Conservation (phyloP, 495 filamentous ascomycete genomes). For the Aspergillus leporis region DNA sequence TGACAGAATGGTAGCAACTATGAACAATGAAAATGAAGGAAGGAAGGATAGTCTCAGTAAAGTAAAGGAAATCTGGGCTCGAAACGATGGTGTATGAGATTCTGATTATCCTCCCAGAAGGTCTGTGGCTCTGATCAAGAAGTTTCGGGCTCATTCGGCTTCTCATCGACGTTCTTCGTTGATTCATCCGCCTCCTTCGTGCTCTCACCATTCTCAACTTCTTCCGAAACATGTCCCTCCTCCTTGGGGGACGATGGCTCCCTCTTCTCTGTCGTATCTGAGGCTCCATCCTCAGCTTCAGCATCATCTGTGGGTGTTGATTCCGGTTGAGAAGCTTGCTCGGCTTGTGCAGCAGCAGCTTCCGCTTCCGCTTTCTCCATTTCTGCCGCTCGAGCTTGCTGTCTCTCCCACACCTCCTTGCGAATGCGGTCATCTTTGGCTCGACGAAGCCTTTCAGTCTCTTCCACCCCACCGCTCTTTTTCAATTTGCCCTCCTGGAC, state of each 20-base stretch:
- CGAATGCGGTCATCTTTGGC: conserved; percentile 86
- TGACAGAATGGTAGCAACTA: not conserved
- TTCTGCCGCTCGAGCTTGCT: conserved; percentile 52
- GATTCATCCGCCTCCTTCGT: not conserved
- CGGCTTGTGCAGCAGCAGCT: conserved; percentile 29
- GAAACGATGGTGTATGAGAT: not conserved
- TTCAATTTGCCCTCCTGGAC: conserved; percentile 91
- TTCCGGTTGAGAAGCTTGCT: conserved; percentile 12
- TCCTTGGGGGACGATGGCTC: conserved; percentile 6
- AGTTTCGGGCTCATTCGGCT: conserved; percentile 5
- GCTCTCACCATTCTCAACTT: not conserved
- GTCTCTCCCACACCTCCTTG: conserved; percentile 79
- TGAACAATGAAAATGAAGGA: not conserved
- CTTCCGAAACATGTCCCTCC: conserved; percentile 11
- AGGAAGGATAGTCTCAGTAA: not conserved
- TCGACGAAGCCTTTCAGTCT: conserved; percentile 81
- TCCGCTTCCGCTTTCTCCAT: conserved; percentile 34
- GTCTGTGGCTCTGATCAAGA: not conserved
- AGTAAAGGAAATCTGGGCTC: not conserved
- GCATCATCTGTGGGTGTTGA: conserved; percentile 8
- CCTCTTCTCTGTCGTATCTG: conserved; percentile 6
- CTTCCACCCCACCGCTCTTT: conserved; percentile 93
- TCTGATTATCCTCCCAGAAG: not conserved
- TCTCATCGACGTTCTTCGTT: conserved; percentile 6
- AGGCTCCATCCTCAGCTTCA: conserved; percentile 6